Base-by-base conservation (phyloP, 169 alveolate genomes). In the Plasmodium adleri region DNA sequence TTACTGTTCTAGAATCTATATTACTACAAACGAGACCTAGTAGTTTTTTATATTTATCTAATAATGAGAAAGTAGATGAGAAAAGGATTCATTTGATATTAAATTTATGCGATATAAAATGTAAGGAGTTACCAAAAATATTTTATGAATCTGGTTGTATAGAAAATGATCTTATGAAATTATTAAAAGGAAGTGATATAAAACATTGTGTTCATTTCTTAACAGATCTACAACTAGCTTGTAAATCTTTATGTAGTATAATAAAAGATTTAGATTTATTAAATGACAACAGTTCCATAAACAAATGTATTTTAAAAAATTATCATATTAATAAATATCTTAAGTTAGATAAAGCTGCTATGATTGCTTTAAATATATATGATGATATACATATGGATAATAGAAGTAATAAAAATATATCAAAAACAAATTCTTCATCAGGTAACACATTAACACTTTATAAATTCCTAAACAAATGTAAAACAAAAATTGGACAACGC, bases 401-500 rank as follows among this genome's bases (percentile, higher is more conserved):
- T 8, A 64, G 76, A 6, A 45, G 59, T 8, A 22, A 45, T 17
- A 39, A 39, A 39, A 39, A 39, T 5, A 5, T 9, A 39, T 5
- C 47, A 7, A 39, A 39, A 5, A 39, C 7, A 39, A 39, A 39
- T 39, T 5, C 47, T 5, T 39, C 47, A 39, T 39, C 10, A 5
- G 58, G 80, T 5, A 88, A 83, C 47, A 22, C 49, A 50, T 26
- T 60, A 10, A 86, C 92, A 0, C 59, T 98, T 28, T 97, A 93
- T 86, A 97, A 96, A 22, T 66, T 97, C 45, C 89, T 98, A 74
- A 98, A 97, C 94, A 94, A 95, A 78, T 97, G 99, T 72, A 95
- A 98, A 72, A 98, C 99, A 26, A 71, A 94, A 66, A 95, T 97
- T 26, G 99, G 99, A 3, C 92, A 95, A 2, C 93, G 99, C 39